phyloP scores from a whole-genome alignment of 2,329 filamentous ascomycete genomes.

The Cadophora malorum region DNA sequence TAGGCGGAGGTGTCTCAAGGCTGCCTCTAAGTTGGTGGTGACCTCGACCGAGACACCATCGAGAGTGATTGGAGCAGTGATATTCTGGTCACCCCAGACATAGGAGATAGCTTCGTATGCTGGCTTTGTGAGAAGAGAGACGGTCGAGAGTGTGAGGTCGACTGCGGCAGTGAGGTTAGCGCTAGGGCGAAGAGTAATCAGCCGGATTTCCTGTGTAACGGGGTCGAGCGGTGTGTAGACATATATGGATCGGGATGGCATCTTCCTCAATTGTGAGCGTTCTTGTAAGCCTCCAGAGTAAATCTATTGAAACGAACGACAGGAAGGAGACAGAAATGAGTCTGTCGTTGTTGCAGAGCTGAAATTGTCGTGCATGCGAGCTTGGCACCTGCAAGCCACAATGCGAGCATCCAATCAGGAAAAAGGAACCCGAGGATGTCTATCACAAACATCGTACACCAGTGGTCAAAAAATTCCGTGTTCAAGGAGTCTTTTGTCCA shows the following conservation, averaged over 20 bases:
- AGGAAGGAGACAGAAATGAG: neutral
- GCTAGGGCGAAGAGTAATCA: neutral
- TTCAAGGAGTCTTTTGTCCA: too few species aligned
- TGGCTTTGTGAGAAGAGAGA: neutral
- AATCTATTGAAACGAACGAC: too few species aligned
- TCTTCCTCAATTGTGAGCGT: neutral
- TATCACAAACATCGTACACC: too few species aligned
- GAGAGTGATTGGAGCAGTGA: neutral
- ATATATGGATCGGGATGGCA: neutral
- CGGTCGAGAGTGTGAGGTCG: neutral
- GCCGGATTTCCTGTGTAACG: neutral
- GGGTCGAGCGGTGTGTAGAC: neutral
- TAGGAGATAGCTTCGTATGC: slow-evolving; percentile 3
- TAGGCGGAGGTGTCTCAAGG: neutral
- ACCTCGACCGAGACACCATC: neutral
- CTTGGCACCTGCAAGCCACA: slow-evolving; percentile 3
- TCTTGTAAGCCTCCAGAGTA: too few species aligned
- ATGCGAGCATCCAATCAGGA: too few species aligned
- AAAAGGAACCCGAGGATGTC: too few species aligned
- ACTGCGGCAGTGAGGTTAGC: neutral
- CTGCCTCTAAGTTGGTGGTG: slow-evolving; percentile 6
- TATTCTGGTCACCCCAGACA: neutral
- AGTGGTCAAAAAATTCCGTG: too few species aligned
- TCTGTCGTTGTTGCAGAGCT: neutral
- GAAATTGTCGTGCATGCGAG: neutral